Base-by-base conservation (phyloP, 768 basidiomycete species). In the Amanita phalloides region DNA sequence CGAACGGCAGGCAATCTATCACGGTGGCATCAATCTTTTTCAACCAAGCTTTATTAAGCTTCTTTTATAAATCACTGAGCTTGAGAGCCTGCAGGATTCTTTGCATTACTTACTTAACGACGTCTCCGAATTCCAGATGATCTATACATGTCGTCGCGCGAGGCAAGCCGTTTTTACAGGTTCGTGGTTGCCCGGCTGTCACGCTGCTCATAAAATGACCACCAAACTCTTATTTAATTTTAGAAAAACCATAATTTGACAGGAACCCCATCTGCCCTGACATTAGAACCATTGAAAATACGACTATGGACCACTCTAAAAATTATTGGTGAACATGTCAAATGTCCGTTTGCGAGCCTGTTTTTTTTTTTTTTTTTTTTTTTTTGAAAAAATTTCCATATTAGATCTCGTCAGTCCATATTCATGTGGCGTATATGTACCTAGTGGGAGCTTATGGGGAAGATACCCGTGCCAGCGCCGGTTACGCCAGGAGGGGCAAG, bases 151-250 rank as follows among this genome's bases (percentile, higher is more conserved):
- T 17, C 17, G 17, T 17, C 17, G 17, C 17, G 17, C 17, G 17
- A 17, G 17, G 17, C 17, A 17, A 17, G 17, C 17, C 17, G 17
- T 17, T 17, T 17, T 17, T 17, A 17, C 17, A 17, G 17, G 17
- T 17, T 17, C 17, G 17, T 17, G 17, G 17, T 17, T 17, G 17
- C 17, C 17, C 17, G 17, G 17, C 17, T 17, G 17, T 17, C 17
- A 17, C 17, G 17, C 17, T 17, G 17, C 30, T 30, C 30, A 30
- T 30, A 23, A 30, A 45, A 30, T 13, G 33, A 33, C 13, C 17
- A 33, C 32, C 32, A 33, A 33, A 33, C 33, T 13, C 33, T 33
- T 33, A 33, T 33, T 33, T 61, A 42, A 33, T 53, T 39, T 53
- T 37, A 39, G 7, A 36, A 45, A 30, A 39, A 17, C 45, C 10